Percentiles rank a stretch among this genome's conserved stretches.
phyloP scores from a whole-genome alignment of 495 filamentous ascomycete species.

The Durotheca rogersii region DNA sequence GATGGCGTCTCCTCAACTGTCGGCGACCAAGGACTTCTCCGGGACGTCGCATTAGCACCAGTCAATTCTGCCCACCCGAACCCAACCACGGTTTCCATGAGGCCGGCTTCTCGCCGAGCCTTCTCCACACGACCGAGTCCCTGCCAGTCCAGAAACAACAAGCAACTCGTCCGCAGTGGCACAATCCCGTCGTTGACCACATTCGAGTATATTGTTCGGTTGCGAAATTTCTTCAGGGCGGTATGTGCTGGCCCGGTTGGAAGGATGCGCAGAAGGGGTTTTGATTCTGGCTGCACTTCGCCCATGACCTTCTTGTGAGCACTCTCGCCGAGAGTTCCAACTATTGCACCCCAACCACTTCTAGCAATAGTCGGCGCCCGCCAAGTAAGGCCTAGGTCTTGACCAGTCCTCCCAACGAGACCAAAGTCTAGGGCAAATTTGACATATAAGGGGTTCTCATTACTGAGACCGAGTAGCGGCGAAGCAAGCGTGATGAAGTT shows the following conservation, averaged over 20 bases:
- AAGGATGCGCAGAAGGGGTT: conserved; percentile 85
- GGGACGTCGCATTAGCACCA: conserved; percentile 60
- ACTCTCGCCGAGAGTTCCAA: conserved; percentile 70
- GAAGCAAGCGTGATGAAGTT: conserved; percentile 93
- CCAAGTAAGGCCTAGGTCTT: conserved; percentile 95
- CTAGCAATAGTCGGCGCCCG: conserved; percentile 77
- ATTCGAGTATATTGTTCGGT: conserved; percentile 93
- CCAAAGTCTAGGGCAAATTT: conserved; percentile 96
- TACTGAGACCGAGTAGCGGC: conserved; percentile 89
- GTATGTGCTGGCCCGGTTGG: conserved; percentile 91
- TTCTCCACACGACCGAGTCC: conserved; percentile 92
- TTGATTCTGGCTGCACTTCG: conserved; percentile 72
- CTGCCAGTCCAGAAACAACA: conserved; percentile 97
- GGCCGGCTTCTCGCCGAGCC: conserved; percentile 83
- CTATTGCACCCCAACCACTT: conserved; percentile 84
- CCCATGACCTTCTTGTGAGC: conserved; percentile 63
- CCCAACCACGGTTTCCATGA: conserved; percentile 86
- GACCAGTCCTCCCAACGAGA: conserved; percentile 88
- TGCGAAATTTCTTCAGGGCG: conserved; percentile 81
- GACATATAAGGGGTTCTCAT: conserved; percentile 96
- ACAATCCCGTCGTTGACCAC: conserved; percentile 99
- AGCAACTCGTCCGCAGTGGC: conserved; percentile 87
- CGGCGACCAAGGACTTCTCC: conserved; percentile 40
- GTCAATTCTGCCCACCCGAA: conserved; percentile 97
- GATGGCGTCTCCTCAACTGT: conserved; percentile 29